Evolutionary conservation across 2,329 filamentous ascomycete species (phyloP).

Genomic region (Aureobasidium sp.): DNA sequence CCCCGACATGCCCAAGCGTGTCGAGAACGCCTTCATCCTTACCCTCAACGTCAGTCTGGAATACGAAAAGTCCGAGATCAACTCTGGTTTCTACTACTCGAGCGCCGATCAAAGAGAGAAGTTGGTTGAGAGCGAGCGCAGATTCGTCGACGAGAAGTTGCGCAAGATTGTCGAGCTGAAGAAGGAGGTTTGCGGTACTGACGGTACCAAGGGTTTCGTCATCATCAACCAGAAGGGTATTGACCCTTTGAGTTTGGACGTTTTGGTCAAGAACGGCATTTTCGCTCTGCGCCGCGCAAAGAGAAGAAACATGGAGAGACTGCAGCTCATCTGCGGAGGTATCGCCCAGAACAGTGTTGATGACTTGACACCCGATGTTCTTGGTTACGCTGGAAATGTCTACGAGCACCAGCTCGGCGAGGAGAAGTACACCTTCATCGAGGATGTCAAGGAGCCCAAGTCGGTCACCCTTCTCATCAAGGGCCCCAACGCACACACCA

Average conservation of each 20-base stretch:
- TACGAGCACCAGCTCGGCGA: slow-evolving; percentile 97
- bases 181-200: slow-evolving; percentile 91
- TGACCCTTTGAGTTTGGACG: slow-evolving; percentile 88
- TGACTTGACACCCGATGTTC: slow-evolving; percentile 74
- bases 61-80: slow-evolving; percentile 99
- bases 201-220: slow-evolving; percentile 91
- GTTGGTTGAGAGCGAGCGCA: slow-evolving; percentile 91
- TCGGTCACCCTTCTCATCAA: slow-evolving; percentile 97
- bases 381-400: slow-evolving; percentile 92
- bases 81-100: slow-evolving; percentile 98
- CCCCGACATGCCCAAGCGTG: slow-evolving; percentile 94
- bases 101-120: slow-evolving; percentile 96
- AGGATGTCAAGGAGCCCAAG: slow-evolving; percentile 98
- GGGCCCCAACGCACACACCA: slow-evolving; percentile 93
- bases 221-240: slow-evolving; percentile 99
- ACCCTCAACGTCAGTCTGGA: slow-evolving; percentile 95
- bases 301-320: slow-evolving; percentile 96
- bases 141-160: slow-evolving; percentile 92
- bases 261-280: slow-evolving; percentile 96
- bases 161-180: slow-evolving; percentile 97
- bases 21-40: slow-evolving; percentile 92
- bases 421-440: slow-evolving; percentile 98
- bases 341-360: slow-evolving; percentile 93
- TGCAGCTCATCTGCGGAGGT: slow-evolving; percentile 91
- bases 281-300: slow-evolving; percentile 89